Evolutionary conservation across 75 land plant genomes (phyloP).

Genomic region (Selaginella moellendorffii): DNA sequence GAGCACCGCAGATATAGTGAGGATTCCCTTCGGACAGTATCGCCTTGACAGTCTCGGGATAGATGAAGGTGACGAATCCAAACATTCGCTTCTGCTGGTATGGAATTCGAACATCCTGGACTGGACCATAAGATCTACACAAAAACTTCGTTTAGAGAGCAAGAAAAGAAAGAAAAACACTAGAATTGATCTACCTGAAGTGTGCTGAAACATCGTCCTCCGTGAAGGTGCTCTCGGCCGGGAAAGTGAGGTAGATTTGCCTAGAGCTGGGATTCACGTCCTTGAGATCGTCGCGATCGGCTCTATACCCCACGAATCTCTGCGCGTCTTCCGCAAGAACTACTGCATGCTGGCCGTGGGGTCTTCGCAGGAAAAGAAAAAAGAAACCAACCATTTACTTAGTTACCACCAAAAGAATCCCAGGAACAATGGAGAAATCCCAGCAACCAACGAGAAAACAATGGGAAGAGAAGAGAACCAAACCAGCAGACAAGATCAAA

Average conservation of each 20-base stretch:
- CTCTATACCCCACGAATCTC: slow-evolving; percentile 21
- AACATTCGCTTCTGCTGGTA: slow-evolving; percentile 95
- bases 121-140: slow-evolving; percentile 65
- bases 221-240: slow-evolving; percentile 90
- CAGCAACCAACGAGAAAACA: no score
- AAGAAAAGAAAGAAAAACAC: no score
- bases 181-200: no score
- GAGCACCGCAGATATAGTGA: slow-evolving; percentile 80
- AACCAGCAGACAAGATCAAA: no score
- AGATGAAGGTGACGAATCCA: slow-evolving; percentile 87
- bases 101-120: slow-evolving; percentile 92
- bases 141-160: no score
- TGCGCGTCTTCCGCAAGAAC: slow-evolving; percentile 85
- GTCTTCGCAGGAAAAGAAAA: no score
- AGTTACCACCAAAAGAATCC: no score
- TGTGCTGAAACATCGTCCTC: slow-evolving; percentile 85
- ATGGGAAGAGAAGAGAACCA: no score
- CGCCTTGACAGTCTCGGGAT: slow-evolving; percentile 63
- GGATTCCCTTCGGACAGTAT: slow-evolving; percentile 75
- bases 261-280: slow-evolving; percentile 50
- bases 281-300: slow-evolving; percentile 27
- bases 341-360: slow-evolving; percentile 95
- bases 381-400: no score
- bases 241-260: slow-evolving; percentile 92
- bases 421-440: no score